Evolutionary conservation across 139 green algal genomes (phyloP), one percentile per base, ranked within the genome.

Genomic region (Micractinium conductrix): DNA sequence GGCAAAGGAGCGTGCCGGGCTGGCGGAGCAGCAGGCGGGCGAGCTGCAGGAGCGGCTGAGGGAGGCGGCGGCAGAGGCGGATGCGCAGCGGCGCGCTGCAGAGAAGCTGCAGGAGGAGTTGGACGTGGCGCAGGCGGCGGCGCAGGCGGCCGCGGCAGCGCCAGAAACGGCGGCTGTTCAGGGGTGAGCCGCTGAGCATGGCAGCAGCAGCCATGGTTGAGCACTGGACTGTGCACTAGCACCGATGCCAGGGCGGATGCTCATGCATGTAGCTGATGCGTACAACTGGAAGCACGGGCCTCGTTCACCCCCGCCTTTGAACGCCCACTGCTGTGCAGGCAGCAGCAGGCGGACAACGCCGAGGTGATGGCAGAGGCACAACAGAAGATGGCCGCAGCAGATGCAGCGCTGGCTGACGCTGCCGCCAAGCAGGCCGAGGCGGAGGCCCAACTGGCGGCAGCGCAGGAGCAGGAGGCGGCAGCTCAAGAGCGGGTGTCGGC

Each of bases 391-490:
- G 45, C 28, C 22, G n/a, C 63, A 33, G 82, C 82, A 2, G 43
- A 74, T 22, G 53, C 45, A 14, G 42, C 53, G 24, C 63, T 73
- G 50, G 43, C 69, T 0, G 74, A 75, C 3, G 82, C 82, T 0
- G 71, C 60, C 4, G 50, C 63, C 33, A 67, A 83, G 82, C 43
- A 76, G 62, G 33, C 45, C 28, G 71, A 67, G 30, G 82, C 71
- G 0, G 62, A 60, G 43, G 35, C 14, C 3, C 30, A n/a, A 9
- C 62, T 74, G 9, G 70, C 53, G 55, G 83, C 72, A 8, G 83
- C 73, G 0, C 22, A 55, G 6, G 14, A 83, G 78, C 63, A 30
- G 26, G 83, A 83, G 83, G n/a, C 30, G 8, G 83, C 35, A 2
- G 83, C 72, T 4, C 48, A 44, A 26, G 67, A 45, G 53, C 76